phyloP scores from a whole-genome alignment of 2,329 filamentous ascomycete genomes.

The Plectosphaerella plurivora region DNA sequence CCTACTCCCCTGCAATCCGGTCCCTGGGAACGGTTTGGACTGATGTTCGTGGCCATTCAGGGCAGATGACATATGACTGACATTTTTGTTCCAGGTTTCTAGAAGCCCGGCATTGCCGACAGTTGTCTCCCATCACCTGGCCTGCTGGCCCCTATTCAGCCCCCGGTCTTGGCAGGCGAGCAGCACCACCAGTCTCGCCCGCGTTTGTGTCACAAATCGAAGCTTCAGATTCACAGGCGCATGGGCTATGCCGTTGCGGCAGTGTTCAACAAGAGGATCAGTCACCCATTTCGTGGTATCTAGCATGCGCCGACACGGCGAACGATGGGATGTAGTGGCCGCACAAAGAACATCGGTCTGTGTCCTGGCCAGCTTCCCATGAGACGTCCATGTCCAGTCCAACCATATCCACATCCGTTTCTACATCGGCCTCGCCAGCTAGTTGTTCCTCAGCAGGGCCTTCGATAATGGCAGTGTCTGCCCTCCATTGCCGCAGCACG shows the following conservation, averaged over 20 bases:
- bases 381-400: slow-evolving; percentile 22
- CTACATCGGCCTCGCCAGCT: slow-evolving; percentile 17
- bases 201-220: too few species aligned
- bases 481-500: slow-evolving; percentile 62
- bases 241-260: too few species aligned
- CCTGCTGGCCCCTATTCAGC: too few species aligned
- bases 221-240: too few species aligned
- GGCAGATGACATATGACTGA: too few species aligned
- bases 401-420: slow-evolving; percentile 17
- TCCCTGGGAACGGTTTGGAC: too few species aligned
- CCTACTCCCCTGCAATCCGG: too few species aligned
- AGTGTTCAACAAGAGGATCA: background rate
- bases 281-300: slow-evolving; percentile 40
- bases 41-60: too few species aligned
- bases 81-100: too few species aligned
- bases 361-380: slow-evolving; percentile 17
- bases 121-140: too few species aligned
- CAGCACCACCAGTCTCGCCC: too few species aligned
- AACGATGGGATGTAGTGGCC: slow-evolving; percentile 51
- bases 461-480: slow-evolving; percentile 28
- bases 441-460: slow-evolving; percentile 12
- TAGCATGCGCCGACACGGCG: slow-evolving; percentile 52
- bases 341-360: slow-evolving; percentile 39
- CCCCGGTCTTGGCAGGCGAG: background rate
- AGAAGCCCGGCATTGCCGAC: too few species aligned